Conservation (phyloP, 2,329 filamentous ascomycete genomes). For the Fusarium sulawesiense region DNA sequence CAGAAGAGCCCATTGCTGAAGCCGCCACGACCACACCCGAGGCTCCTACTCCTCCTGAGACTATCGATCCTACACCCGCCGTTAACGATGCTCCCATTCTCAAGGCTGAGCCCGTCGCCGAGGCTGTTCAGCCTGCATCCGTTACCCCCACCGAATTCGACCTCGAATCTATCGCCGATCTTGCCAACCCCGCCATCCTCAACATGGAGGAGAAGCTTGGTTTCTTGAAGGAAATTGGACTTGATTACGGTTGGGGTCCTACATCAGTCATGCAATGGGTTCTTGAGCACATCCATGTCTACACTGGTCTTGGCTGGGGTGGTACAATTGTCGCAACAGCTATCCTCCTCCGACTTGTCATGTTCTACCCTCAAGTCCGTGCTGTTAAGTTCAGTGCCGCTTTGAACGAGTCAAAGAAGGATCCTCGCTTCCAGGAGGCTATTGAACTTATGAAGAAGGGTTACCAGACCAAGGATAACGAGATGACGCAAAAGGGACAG, state of each 20-base stretch:
- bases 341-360: constrained; percentile 69
- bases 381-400: constrained; percentile 60
- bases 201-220: constrained; percentile 80
- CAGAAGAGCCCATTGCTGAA: constrained; percentile 36
- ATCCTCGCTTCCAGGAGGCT: constrained; percentile 63
- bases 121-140: constrained; percentile 36
- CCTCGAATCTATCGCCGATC: constrained; percentile 50
- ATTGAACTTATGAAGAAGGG: constrained; percentile 63
- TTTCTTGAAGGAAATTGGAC: constrained; percentile 82
- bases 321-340: constrained; percentile 75
- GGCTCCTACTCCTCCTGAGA: constrained; percentile 32
- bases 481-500: constrained; percentile 52
- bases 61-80: constrained; percentile 19
- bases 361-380: constrained; percentile 70
- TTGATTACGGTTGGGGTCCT: constrained; percentile 89
- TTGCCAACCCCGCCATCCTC: constrained; percentile 60
- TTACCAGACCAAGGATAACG: constrained; percentile 56
- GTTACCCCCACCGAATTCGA: constrained; percentile 49
- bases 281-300: constrained; percentile 86
- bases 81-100: constrained; percentile 32
- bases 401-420: constrained; percentile 66
- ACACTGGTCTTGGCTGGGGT: constrained; percentile 83
- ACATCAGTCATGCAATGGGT: constrained; percentile 78
- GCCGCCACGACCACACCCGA: constrained; percentile 32
- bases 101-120: constrained; percentile 35